Evolutionary conservation across 2,329 filamentous ascomycete species (phyloP).

Genomic region (Aspergillus luchuensis): DNA sequence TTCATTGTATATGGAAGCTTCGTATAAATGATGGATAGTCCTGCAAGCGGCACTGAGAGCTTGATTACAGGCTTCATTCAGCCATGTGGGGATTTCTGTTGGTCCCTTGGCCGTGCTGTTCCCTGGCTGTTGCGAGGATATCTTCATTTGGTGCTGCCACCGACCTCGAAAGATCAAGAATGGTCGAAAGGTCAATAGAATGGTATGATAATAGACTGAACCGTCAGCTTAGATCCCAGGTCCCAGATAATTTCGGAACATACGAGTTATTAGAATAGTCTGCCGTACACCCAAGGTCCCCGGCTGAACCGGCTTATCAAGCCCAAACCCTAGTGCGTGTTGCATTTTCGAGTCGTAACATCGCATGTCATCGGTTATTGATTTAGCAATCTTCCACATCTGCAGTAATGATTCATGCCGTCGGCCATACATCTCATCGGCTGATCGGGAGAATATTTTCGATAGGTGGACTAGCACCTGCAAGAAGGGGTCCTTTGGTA

Average conservation of each 20-base stretch:
- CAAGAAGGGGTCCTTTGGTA: slow-evolving; percentile 45
- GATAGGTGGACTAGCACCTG: slow-evolving; percentile 40
- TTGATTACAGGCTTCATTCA: slow-evolving; percentile 49
- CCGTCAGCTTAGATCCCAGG: not conserved
- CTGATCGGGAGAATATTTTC: slow-evolving; percentile 45
- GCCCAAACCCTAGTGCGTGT: slow-evolving; percentile 34
- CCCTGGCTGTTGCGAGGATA: slow-evolving; percentile 12
- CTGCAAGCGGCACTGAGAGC: slow-evolving; percentile 46
- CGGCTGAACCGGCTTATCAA: slow-evolving; percentile 40
- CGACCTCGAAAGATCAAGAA: slow-evolving; percentile 50
- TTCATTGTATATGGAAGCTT: slow-evolving; percentile 44
- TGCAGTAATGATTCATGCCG: slow-evolving; percentile 43
- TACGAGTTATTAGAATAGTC: slow-evolving; percentile 45
- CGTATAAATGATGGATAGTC: slow-evolving; percentile 45
- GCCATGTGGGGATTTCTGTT: slow-evolving; percentile 39
- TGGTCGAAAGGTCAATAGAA: slow-evolving; percentile 48
- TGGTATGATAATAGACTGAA: slow-evolving; percentile 49
- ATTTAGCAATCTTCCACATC: slow-evolving; percentile 40
- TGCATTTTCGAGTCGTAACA: slow-evolving; percentile 30
- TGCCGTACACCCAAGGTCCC: slow-evolving; percentile 46
- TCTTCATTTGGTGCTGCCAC: slow-evolving; percentile 38
- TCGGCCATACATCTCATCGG: slow-evolving; percentile 45
- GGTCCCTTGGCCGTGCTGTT: slow-evolving; percentile 19
- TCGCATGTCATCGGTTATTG: slow-evolving; percentile 35
- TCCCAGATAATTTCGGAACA: slow-evolving; percentile 13